phyloP scores from a whole-genome alignment of 73 alveolate genomes.

The Vitrella brassicaformis region DNA sequence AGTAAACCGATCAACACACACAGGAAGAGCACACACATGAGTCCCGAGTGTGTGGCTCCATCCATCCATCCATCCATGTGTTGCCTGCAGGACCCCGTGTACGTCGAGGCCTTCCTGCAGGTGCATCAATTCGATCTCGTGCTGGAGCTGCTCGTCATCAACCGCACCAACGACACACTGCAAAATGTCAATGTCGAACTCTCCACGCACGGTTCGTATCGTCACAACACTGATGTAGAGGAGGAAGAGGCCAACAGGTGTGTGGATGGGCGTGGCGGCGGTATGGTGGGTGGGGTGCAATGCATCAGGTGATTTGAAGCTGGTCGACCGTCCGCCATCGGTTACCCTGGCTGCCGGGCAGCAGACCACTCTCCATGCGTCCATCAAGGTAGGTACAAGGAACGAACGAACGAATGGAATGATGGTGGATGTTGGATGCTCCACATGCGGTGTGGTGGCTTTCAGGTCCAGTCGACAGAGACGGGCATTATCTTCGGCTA shows the following conservation, averaged over 20 bases:
- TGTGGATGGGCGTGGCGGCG: neutral
- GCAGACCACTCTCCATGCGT: slow-evolving; percentile 50
- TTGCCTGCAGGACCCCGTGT: slow-evolving; percentile 63
- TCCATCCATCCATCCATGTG: neutral
- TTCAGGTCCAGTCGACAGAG: slow-evolving; percentile 55
- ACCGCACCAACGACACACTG: slow-evolving; percentile 69
- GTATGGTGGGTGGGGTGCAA: neutral
- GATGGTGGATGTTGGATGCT: no score
- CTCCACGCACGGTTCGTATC: slow-evolving; percentile 45
- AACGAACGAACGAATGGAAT: no score
- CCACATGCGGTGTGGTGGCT: no score
- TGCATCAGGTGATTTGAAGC: slow-evolving; percentile 51
- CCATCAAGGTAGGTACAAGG: slow-evolving; percentile 54
- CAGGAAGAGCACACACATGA: neutral
- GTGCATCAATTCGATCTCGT: slow-evolving; percentile 70
- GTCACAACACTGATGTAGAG: neutral
- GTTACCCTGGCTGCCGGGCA: slow-evolving; percentile 63
- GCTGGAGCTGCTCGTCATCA: slow-evolving; percentile 65
- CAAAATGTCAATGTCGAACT: slow-evolving; percentile 68
- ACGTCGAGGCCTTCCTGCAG: slow-evolving; percentile 74
- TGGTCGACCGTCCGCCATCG: slow-evolving; percentile 71
- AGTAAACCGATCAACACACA: neutral
- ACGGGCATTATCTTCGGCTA: slow-evolving; percentile 81
- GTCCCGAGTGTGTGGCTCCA: neutral
- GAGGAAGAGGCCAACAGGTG: neutral